Evolutionary conservation across 257 asterid species (phyloP), one percentile per base, ranked within the genome.

Genomic region (Plectranthus barbatus): DNA sequence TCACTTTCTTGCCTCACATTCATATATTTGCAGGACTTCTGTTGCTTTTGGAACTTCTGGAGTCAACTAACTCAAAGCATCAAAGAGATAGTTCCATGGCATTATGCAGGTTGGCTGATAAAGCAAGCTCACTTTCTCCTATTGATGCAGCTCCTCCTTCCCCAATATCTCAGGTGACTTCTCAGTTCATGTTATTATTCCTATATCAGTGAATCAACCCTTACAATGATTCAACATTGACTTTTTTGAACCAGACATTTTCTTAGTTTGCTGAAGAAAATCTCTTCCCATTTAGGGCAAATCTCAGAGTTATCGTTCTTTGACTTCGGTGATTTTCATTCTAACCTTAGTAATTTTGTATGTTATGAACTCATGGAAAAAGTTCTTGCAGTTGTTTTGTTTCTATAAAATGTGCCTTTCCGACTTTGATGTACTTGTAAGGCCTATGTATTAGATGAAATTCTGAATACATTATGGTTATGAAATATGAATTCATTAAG

Each of bases 91-190:
- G 87, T 72, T 85, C 99, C 20, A 56, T 80, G 68, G 99, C 99
- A 51, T 70, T 93, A 60, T 86, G 87, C 81, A 86, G 77, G 73
- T 69, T 93, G 80, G 88, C 97, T 39, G 74, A 74, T 66, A 93
- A 90, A 81, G 95, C 87, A 4, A 86, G 76, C 81, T 79, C 91
- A 33, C 86, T 85, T 66, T 90, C 95, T 66, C 85, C 93, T 20
- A 65, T 84, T 47, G 97, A 93, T 80, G 92, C 97, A 26, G 99
- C 99, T 75, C 99, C 99, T 68, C 97, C 92, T 29, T 93, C 99
- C 49, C 99, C 97, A 33, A 67, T 67, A 68, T 95, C 96, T 60
- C 95, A 93, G 96, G 99, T 93, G 75, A 47, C 48, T 41, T 33
- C 5, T 34, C 48, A 33, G 60, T 39, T 58, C 15, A 39, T 17